Percentiles rank a stretch among this genome's conserved stretches.
These are phyloP conservation scores for Lasiosphaeriaceae sp. DNA, from an alignment of 495 filamentous ascomycete genomes.

Conservation along the genomic window DNA sequence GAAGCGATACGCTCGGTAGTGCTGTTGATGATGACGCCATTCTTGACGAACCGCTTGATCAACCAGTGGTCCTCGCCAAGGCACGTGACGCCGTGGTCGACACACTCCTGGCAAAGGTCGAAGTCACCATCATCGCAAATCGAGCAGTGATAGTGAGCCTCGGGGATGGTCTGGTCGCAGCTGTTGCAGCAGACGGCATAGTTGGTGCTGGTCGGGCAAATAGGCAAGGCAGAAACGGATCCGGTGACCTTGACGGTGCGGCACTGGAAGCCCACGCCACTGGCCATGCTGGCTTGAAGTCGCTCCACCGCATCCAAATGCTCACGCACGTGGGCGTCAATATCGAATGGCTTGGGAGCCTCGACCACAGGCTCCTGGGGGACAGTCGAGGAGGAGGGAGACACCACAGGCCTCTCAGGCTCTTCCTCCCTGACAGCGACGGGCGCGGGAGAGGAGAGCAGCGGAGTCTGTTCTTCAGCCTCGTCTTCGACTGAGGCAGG, in stretches of 20 bases:
- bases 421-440: not conserved
- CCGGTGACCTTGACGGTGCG: not conserved
- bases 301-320: not conserved
- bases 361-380: not conserved
- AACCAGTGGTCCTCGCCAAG: constrained; percentile 79
- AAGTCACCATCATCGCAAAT: constrained; percentile 92
- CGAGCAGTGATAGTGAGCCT: constrained; percentile 90
- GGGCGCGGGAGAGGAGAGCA: constrained; percentile 3
- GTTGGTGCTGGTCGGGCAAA: constrained; percentile 15
- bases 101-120: constrained; percentile 82
- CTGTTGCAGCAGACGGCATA: constrained; percentile 87
- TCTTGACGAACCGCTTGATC: constrained; percentile 79
- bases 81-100: constrained; percentile 72
- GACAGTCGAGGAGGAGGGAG: constrained; percentile 1
- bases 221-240: not conserved
- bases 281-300: not conserved
- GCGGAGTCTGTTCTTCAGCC: constrained; percentile 14
- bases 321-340: no score
- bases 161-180: constrained; percentile 71
- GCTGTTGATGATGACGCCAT: constrained; percentile 77
- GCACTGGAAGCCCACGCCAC: not conserved
- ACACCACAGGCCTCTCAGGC: not conserved
- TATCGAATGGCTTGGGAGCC: not conserved
- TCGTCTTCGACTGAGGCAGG: constrained; percentile 26
- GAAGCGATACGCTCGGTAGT: constrained; percentile 74